Evolutionary conservation across 306 rosid genomes (phyloP).

Genomic region (Fagus sylvatica): DNA sequence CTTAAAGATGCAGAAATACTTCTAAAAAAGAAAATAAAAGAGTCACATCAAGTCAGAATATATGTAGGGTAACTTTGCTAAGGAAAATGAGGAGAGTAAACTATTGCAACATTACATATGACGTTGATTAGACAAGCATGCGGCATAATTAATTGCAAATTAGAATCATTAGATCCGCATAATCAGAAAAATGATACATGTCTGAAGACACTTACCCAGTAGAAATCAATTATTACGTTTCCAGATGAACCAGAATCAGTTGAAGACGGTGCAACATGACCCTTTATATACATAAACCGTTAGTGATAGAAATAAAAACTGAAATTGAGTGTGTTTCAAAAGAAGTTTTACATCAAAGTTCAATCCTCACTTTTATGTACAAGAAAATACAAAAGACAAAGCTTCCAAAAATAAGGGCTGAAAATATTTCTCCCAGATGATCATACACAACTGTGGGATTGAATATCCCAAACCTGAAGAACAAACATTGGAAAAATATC

Average conservation of each 20-base stretch:
- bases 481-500: conserved; percentile 7
- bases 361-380: conserved; percentile 74
- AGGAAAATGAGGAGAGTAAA: background rate
- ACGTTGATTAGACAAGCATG: background rate
- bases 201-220: conserved; percentile 69
- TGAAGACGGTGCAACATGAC: conserved; percentile 90
- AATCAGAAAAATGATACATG: conserved; percentile 7
- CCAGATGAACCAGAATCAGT: conserved; percentile 91
- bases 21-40: background rate
- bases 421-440: conserved; percentile 94
- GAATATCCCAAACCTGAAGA: conserved; percentile 90
- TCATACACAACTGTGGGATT: conserved; percentile 82
- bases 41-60: background rate
- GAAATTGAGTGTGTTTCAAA: background rate
- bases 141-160: background rate
- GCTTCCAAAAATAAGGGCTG: conserved; percentile 89
- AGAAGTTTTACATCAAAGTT: background rate
- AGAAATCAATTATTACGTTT: conserved; percentile 82
- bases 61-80: background rate
- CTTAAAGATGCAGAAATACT: background rate
- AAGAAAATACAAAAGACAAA: conserved; percentile 80
- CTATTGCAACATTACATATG: background rate
- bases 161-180: conserved; percentile 16
- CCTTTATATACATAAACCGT: conserved; percentile 45
- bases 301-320: conserved; percentile 29